These are phyloP conservation scores for Aureobasidium leucospermi DNA, from an alignment of 2,329 filamentous ascomycete genomes.

Conservation along the genomic window DNA sequence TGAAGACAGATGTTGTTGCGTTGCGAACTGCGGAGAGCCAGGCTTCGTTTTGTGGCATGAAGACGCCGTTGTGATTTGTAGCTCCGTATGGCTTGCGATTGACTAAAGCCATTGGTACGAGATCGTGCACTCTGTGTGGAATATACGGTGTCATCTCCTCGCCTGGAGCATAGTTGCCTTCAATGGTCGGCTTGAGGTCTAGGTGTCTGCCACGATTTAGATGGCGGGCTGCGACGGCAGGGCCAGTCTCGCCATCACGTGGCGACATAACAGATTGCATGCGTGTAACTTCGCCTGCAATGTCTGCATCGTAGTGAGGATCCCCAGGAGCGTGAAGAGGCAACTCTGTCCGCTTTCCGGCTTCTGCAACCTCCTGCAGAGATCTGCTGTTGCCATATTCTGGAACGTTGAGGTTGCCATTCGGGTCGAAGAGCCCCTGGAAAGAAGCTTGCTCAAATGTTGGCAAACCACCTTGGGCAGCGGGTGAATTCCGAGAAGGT, in stretches of 20 bases:
- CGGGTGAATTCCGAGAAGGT: slow-evolving; percentile 48
- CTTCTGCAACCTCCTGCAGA: slow-evolving; percentile 15
- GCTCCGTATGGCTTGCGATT: slow-evolving; percentile 61
- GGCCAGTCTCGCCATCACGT: slow-evolving; percentile 43
- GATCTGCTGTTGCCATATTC: slow-evolving; percentile 13
- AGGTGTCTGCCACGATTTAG: slow-evolving; percentile 41
- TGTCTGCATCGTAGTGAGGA: slow-evolving; percentile 57
- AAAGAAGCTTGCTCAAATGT: slow-evolving; percentile 28
- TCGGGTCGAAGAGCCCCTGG: slow-evolving; percentile 25
- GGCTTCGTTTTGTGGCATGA: slow-evolving; percentile 67
- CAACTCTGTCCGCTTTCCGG: slow-evolving; percentile 27
- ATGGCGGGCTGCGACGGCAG: slow-evolving; percentile 56
- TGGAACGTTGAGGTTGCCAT: slow-evolving; percentile 22
- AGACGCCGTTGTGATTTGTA: slow-evolving; percentile 52
- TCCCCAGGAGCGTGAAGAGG: slow-evolving; percentile 52
- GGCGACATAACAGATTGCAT: slow-evolving; percentile 52
- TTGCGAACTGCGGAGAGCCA: slow-evolving; percentile 64
- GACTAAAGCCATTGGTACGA: slow-evolving; percentile 65
- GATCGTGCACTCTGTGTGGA: slow-evolving; percentile 43
- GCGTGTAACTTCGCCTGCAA: slow-evolving; percentile 54
- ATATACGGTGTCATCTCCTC: slow-evolving; percentile 63
- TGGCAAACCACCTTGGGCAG: slow-evolving; percentile 30
- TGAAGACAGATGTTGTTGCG: slow-evolving; percentile 59
- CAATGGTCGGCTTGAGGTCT: slow-evolving; percentile 36
- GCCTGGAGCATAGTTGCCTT: slow-evolving; percentile 41